These are phyloP conservation scores for Cladosporium colombiae DNA, from an alignment of 2,329 filamentous ascomycete genomes.

Conservation along the genomic window DNA sequence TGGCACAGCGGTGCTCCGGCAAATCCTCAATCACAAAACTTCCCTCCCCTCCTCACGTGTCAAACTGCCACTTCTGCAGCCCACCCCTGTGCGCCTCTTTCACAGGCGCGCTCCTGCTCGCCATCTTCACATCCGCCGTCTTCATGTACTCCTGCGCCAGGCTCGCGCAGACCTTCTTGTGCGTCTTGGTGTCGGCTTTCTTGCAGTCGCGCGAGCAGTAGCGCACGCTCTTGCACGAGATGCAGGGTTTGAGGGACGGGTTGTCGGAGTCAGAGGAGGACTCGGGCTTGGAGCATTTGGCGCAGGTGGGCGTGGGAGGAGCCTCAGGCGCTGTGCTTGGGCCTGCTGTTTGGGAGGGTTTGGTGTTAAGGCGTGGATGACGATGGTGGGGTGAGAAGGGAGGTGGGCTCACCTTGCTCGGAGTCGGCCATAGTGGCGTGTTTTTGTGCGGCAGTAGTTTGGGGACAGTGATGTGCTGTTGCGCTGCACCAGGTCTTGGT, in stretches of 20 bases:
- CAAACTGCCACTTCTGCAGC: constrained; percentile 44
- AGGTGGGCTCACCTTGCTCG: constrained; percentile 16
- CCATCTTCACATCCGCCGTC: constrained; percentile 43
- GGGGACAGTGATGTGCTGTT: neutral
- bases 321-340: constrained; percentile 4
- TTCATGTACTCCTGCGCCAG: constrained; percentile 43
- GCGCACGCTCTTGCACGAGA: constrained; percentile 41
- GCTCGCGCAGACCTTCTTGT: constrained; percentile 44
- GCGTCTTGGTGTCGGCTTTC: constrained; percentile 41
- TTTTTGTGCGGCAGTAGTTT: neutral
- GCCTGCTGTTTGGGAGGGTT: neutral
- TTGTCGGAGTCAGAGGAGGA: constrained; percentile 13
- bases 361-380: constrained; percentile 11
- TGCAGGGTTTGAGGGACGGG: constrained; percentile 39
- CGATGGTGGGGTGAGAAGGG: neutral
- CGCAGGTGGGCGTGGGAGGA: constrained; percentile 17
- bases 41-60: constrained; percentile 29
- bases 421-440: constrained; percentile 5
- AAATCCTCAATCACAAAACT: neutral
- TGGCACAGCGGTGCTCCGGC: neutral
- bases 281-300: constrained; percentile 18
- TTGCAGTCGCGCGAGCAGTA: constrained; percentile 46
- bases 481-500: neutral
- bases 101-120: constrained; percentile 36
- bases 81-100: constrained; percentile 37